Conservation (phyloP, 306 rosid species). For the Quercus cerris region DNA sequence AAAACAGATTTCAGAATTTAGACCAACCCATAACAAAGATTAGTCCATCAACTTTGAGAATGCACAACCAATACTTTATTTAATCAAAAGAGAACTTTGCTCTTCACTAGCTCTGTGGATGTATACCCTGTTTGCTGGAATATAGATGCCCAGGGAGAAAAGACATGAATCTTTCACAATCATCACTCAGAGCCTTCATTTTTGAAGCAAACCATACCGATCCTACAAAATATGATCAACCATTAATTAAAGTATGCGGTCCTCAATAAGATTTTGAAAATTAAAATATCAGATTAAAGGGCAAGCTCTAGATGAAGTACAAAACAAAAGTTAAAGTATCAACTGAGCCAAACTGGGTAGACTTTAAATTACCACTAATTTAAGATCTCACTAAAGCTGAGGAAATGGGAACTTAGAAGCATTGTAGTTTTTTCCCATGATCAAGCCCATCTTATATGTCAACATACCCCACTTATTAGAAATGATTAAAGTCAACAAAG, state of each 20-base stretch:
- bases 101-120: neutral
- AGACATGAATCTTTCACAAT: slow-evolving; percentile 84
- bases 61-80: neutral
- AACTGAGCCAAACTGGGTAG: neutral
- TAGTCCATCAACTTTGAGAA: neutral
- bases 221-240: slow-evolving; percentile 50
- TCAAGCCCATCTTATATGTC: neutral
- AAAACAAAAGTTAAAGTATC: neutral
- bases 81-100: neutral
- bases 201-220: slow-evolving; percentile 97
- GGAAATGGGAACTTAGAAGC: neutral
- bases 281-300: neutral
- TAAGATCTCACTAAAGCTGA: neutral
- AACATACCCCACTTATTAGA: neutral
- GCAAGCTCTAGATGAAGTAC: neutral
- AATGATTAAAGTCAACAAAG: neutral
- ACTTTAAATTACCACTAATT: neutral
- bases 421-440: neutral
- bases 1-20: neutral
- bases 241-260: slow-evolving; percentile 2
- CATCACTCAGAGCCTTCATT: slow-evolving; percentile 97
- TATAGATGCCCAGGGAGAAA: slow-evolving; percentile 97
- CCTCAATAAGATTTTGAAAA: neutral
- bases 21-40: neutral
- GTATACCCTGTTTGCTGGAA: slow-evolving; percentile 86